Percentiles rank a stretch among this genome's conserved stretches.
phyloP scores from a whole-genome alignment of 176 grass and related monocot genomes.

The Saccharum officinarum region DNA sequence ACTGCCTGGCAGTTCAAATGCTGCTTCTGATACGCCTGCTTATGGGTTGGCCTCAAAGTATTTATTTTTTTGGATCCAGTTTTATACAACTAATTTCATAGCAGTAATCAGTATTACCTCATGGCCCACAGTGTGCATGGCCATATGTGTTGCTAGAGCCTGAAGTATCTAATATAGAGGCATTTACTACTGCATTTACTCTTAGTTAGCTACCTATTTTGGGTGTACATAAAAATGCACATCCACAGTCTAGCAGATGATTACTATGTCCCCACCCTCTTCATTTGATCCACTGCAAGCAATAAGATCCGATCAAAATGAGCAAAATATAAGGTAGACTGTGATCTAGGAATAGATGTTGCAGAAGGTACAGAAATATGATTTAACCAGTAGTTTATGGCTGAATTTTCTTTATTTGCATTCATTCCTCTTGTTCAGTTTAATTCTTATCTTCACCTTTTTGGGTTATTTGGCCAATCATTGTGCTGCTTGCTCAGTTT shows the following conservation, averaged over 20 bases:
- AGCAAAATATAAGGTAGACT: background rate
- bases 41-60: conserved; percentile 37
- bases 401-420: conserved; percentile 19
- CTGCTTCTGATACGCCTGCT: background rate
- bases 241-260: background rate
- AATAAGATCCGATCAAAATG: background rate
- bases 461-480: background rate
- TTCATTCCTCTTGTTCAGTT: background rate
- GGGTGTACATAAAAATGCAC: background rate
- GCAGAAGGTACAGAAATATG: background rate
- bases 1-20: conserved; percentile 35
- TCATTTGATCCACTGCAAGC: conserved; percentile 2
- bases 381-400: background rate
- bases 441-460: conserved; percentile 1
- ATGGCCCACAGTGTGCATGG: background rate
- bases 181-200: conserved; percentile 13
- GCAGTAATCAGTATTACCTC: background rate
- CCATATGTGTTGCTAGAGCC: background rate
- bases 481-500: conserved; percentile 2
- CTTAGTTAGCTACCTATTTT: background rate
- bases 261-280: background rate
- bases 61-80: background rate
- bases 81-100: conserved; percentile 5
- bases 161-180: background rate
- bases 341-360: background rate